phyloP scores from a whole-genome alignment of 805 yeast genomes.

The Nakazawaea pomicola region DNA sequence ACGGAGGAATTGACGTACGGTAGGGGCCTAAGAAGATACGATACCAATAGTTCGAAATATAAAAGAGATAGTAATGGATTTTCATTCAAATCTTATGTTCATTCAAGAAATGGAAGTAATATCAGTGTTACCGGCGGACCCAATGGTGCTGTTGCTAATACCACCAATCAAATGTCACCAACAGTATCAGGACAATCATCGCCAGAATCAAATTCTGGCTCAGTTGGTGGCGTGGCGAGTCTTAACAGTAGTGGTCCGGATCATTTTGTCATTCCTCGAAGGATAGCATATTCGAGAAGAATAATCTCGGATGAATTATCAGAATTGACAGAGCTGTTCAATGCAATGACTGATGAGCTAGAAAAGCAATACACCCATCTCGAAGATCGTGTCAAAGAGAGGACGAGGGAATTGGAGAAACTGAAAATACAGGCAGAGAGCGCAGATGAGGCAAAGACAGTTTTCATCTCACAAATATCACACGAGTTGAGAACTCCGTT shows the following conservation, averaged over 20 bases:
- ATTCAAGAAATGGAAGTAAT: conserved; percentile 19
- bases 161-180: background rate
- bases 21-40: conserved; percentile 22
- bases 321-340: conserved; percentile 83
- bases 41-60: background rate
- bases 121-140: background rate
- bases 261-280: conserved; percentile 29
- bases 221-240: background rate
- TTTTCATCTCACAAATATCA: conserved; percentile 86
- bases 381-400: conserved; percentile 81
- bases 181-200: background rate
- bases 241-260: conserved; percentile 24
- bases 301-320: conserved; percentile 79
- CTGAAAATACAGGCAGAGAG: conserved; percentile 79
- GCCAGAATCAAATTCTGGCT: background rate
- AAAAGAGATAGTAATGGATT: background rate
- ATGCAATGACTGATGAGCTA: conserved; percentile 84
- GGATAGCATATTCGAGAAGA: conserved; percentile 28
- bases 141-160: background rate
- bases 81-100: conserved; percentile 21
- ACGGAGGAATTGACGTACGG: conserved; percentile 64
- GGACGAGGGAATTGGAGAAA: conserved; percentile 85
- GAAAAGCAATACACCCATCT: conserved; percentile 77
- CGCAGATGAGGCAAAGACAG: conserved; percentile 96
- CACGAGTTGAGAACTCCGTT: conserved; percentile 94